Percentiles rank a stretch among this genome's conserved stretches.
Conservation (phyloP, 495 filamentous ascomycete species). For the Geopyxis carbonaria region DNA sequence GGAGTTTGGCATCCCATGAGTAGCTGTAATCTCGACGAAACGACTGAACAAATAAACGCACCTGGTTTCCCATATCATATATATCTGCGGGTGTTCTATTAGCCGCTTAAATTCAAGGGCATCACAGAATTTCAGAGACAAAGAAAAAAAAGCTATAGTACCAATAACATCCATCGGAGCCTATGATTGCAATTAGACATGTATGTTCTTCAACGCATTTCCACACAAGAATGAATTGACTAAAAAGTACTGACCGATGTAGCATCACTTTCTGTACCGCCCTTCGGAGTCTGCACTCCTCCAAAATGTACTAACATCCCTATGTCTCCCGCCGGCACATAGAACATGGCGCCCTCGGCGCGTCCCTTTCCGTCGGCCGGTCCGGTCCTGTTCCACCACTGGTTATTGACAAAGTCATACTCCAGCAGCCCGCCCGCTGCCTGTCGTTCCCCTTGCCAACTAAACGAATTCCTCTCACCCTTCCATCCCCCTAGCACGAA, state of each 20-base stretch:
- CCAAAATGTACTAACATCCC: slow-evolving; percentile 38
- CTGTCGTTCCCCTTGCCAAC: slow-evolving; percentile 28
- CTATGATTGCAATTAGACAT: slow-evolving; percentile 4
- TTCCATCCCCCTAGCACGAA: slow-evolving; percentile 33
- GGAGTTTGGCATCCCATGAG: slow-evolving; percentile 35
- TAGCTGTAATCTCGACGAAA: no score
- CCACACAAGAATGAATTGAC: neutral
- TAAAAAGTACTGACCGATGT: slow-evolving; percentile 4
- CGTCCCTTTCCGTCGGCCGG: slow-evolving; percentile 28
- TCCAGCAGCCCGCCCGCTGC: slow-evolving; percentile 28
- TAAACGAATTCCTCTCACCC: slow-evolving; percentile 26
- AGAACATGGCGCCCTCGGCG: slow-evolving; percentile 32
- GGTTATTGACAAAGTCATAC: slow-evolving; percentile 30
- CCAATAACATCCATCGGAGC: slow-evolving; percentile 18
- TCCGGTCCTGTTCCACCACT: slow-evolving; percentile 30
- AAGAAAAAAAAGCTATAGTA: slow-evolving; percentile 4
- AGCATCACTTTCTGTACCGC: slow-evolving; percentile 17
- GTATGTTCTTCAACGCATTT: neutral
- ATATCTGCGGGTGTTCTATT: no score
- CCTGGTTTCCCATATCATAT: slow-evolving; percentile 35
- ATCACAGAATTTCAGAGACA: slow-evolving; percentile 18
- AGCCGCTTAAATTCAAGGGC: neutral
- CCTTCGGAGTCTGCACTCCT: slow-evolving; percentile 28
- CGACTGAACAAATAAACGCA: no score
- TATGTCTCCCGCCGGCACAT: slow-evolving; percentile 34